These are phyloP conservation scores for Melastoma malabathricum DNA, from an alignment of 345 rosid species.

Conservation along the genomic window DNA sequence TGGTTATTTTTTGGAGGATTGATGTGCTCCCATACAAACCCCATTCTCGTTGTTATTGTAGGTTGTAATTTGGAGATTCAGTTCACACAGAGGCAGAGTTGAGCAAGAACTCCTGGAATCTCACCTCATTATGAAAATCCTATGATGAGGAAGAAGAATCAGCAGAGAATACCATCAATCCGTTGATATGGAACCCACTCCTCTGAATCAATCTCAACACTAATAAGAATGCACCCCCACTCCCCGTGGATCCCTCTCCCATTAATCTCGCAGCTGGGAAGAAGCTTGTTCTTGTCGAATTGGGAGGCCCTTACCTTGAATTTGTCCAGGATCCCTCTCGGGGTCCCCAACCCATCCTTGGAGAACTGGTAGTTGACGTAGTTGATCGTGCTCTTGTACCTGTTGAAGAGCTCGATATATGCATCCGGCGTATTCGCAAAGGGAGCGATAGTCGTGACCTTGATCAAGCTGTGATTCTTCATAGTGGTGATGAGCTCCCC, in stretches of 20 bases:
- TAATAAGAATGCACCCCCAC: constrained; percentile 39
- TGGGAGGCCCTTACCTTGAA: constrained; percentile 19
- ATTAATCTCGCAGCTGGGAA: constrained; percentile 44
- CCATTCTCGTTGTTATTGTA: too few relatives aligned
- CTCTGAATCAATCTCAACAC: constrained; percentile 25
- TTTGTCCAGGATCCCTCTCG: constrained; percentile 18
- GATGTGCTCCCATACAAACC: too few relatives aligned
- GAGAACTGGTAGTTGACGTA: constrained; percentile 47
- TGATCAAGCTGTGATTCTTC: constrained; percentile 22
- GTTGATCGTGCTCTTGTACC: constrained; percentile 23
- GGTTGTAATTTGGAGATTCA: too few relatives aligned
- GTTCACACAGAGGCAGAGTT: constrained; percentile 15
- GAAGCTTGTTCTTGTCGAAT: constrained; percentile 21
- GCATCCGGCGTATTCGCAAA: constrained; percentile 13
- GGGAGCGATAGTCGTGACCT: constrained; percentile 35
- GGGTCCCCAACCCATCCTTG: constrained; percentile 26
- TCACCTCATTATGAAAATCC: constrained; percentile 30
- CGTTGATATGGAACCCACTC: constrained; percentile 29
- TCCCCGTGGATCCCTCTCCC: constrained; percentile 61
- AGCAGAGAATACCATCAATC: constrained; percentile 51
- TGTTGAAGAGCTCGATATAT: constrained; percentile 20
- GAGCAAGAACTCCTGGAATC: constrained; percentile 40
- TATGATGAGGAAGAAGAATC: constrained; percentile 20
- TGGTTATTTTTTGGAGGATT: too few relatives aligned
- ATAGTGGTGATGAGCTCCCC: constrained; percentile 36